Conservation (phyloP, 169 alveolate genomes). For the Plasmodium falciparum region DNA sequence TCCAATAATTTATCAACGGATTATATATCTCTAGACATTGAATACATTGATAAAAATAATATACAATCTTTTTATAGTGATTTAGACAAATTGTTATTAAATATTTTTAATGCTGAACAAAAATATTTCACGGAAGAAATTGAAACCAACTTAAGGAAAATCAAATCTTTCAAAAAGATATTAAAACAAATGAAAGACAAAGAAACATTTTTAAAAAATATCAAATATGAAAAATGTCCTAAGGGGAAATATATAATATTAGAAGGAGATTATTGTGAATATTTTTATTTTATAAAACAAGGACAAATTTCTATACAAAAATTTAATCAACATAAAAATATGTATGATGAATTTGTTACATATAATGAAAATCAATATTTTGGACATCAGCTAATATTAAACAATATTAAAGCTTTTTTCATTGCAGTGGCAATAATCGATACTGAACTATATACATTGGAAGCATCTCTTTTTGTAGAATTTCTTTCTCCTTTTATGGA, state of each 20-base stretch:
- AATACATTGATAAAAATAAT: constrained; percentile 39
- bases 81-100: constrained; percentile 51
- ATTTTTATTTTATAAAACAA: constrained; percentile 60
- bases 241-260: constrained; percentile 58
- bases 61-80: constrained; percentile 62
- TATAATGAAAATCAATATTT: constrained; percentile 35
- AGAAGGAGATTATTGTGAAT: constrained; percentile 64
- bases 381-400: constrained; percentile 69
- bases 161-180: constrained; percentile 36
- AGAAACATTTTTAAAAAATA: constrained; percentile 26
- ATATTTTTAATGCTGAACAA: constrained; percentile 59
- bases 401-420: constrained; percentile 9
- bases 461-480: constrained; percentile 29
- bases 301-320: constrained; percentile 61
- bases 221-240: constrained; percentile 56
- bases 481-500: constrained; percentile 60
- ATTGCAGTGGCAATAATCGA: constrained; percentile 44
- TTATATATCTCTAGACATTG: constrained; percentile 29
- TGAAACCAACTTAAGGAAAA: constrained; percentile 58
- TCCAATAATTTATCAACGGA: constrained; percentile 17
- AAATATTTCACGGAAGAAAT: constrained; percentile 74
- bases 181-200: constrained; percentile 55
- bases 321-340: constrained; percentile 74
- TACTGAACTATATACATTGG: constrained; percentile 64
- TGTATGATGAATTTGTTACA: constrained; percentile 51